phyloP scores from a whole-genome alignment of 768 basidiomycete genomes.

The Pholiota microspora region DNA sequence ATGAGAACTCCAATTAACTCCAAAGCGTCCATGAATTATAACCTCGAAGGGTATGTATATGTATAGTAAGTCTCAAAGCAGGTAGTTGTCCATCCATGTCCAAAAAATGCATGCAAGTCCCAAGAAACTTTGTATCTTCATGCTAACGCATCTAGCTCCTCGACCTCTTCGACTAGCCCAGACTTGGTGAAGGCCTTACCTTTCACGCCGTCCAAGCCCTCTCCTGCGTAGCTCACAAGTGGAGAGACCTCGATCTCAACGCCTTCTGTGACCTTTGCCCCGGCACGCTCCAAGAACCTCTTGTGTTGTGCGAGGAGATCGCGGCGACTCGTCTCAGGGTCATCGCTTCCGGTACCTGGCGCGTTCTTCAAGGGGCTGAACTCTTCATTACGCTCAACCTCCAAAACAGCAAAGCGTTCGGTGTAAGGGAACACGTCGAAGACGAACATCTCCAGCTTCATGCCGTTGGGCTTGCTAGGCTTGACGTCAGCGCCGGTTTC shows the following conservation, averaged over 20 bases:
- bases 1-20: not conserved
- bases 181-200: constrained; percentile 79
- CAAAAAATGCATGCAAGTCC: constrained; percentile 8
- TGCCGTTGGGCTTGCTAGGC: constrained; percentile 91
- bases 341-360: constrained; percentile 86
- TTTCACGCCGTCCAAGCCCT: constrained; percentile 77
- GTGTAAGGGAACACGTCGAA: constrained; percentile 99
- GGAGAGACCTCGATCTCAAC: constrained; percentile 93
- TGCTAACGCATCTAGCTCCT: constrained; percentile 70
- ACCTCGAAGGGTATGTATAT: not conserved
- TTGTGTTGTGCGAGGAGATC: constrained; percentile 88
- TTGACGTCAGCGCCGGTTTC: constrained; percentile 68
- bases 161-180: constrained; percentile 61
- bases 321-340: constrained; percentile 85
- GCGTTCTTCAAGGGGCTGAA: constrained; percentile 99
- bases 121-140: constrained; percentile 27
- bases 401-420: constrained; percentile 77
- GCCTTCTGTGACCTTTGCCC: constrained; percentile 67
- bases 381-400: constrained; percentile 85
- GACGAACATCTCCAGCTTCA: constrained; percentile 98
- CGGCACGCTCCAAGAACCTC: constrained; percentile 78
- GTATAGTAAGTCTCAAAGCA: constrained; percentile 5
- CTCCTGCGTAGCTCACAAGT: constrained; percentile 86
- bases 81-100: constrained; percentile 14
- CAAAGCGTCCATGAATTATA: constrained; percentile 13